Evolutionary conservation across 768 basidiomycete species (phyloP).

Genomic region (Lentinula raphanica): DNA sequence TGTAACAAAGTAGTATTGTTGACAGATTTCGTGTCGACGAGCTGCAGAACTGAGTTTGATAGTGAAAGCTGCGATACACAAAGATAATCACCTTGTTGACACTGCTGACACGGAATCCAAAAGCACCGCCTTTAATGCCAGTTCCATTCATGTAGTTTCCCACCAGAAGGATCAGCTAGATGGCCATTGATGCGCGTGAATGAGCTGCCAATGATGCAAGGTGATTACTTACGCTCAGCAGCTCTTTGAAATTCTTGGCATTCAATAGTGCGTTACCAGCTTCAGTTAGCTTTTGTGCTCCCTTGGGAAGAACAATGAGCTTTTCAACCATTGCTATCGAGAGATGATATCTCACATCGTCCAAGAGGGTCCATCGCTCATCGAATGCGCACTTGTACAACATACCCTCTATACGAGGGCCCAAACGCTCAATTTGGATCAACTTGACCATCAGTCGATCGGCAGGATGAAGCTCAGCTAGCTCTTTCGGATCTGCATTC

Average conservation of each 20-base stretch:
- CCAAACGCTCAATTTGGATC: slow-evolving; percentile 88
- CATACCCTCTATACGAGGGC: slow-evolving; percentile 92
- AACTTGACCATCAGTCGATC: slow-evolving; percentile 96
- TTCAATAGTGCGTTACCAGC: slow-evolving; percentile 76
- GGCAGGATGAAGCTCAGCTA: slow-evolving; percentile 85
- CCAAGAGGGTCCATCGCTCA: slow-evolving; percentile 75
- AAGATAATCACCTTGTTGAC: slow-evolving; percentile 77
- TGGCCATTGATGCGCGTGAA: not conserved
- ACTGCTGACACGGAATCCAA: slow-evolving; percentile 94
- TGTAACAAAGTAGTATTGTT: slow-evolving; percentile 93
- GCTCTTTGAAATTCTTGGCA: slow-evolving; percentile 85
- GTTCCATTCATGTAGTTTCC: slow-evolving; percentile 99
- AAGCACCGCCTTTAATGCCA: slow-evolving; percentile 93
- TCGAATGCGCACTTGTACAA: slow-evolving; percentile 85
- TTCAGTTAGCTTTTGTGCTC: slow-evolving; percentile 72
- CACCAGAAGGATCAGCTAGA: slow-evolving; percentile 83
- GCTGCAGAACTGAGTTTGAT: slow-evolving; percentile 33
- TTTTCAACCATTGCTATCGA: not conserved
- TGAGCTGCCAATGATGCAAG: not conserved
- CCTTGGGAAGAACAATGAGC: slow-evolving; percentile 38
- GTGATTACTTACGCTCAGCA: slow-evolving; percentile 64
- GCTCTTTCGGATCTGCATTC: slow-evolving; percentile 79
- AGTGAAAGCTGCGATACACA: not conserved
- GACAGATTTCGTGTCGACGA: slow-evolving; percentile 96
- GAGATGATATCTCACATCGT: slow-evolving; percentile 52